Base-by-base conservation (phyloP, 2,329 filamentous ascomycete species). In the Fusarium sublunatum region DNA sequence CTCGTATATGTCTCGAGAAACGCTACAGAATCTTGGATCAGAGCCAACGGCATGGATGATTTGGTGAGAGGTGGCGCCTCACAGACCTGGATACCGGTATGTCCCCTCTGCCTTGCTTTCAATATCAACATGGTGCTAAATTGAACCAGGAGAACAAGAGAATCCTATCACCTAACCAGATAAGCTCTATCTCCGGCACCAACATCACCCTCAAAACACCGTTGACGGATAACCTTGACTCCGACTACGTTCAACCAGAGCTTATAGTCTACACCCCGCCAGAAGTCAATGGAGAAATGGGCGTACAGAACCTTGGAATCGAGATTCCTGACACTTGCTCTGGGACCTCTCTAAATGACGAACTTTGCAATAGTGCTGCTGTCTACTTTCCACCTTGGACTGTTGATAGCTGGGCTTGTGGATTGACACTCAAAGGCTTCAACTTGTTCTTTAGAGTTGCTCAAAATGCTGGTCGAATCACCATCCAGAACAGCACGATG, bases 51-150 rank as follows among this genome's bases (percentile, higher is more conserved):
- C 0, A 70, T 70, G 68, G 13, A 13, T 2, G 9, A 44, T 4
- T 35, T 70, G 7, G 44, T 57, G 2, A 54, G 68, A 24, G 25
- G 64, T 31, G 57, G 34, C 1, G 7, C 4, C 2, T 26, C 31
- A 2, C 67, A 70, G 6, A 70, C 63, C 1, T 70, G 68, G 67
- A 44, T 70, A 39, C 38, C 26, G 28, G 67, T 70, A 41, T 22
- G 47, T 11, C 2, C 8, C 4, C 1, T 7, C 4, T 2, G 4
- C 2, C n/a, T n/a, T n/a, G n/a, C n/a, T n/a, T 2, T 22, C 15
- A 5, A 1, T 9, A 4, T 9, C 0, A 25, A 1, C 1, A 7
- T 9, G 1, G 1, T 24, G 7, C 47, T 68, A 2, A 64, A 0
- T 6, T 1, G 4, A 1, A 1, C 1, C 4, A 67, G 67, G 43